Base-by-base conservation (phyloP, 106 monocot species). In the Apostasia ramifera region DNA sequence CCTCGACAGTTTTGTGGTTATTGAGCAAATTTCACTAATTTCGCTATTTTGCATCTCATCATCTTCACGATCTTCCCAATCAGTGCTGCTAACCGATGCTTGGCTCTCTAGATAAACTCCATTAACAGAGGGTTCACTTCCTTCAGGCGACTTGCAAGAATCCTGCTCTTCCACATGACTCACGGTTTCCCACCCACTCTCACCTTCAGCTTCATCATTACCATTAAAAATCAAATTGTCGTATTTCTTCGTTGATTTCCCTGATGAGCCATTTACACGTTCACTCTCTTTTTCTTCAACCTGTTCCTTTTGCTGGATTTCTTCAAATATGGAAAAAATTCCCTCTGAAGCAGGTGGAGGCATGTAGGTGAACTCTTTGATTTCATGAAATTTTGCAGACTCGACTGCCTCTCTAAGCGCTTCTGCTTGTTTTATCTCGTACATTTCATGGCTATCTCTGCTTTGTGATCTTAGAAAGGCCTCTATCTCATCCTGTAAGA, bases 131-230 rank as follows among this genome's bases (percentile, higher is more conserved):
- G 89, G 89, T 40, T 89, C 86, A 56, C 95, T 95, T 11, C 88
- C 88, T 54, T 84, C 88, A 4, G 49, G 78, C 12, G 95, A 91
- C 76, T 86, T 95, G 59, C 88, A 82, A 26, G 88, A 91, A 1
- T 84, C 88, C 52, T 84, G 88, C 65, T 86, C 86, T 63, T 95
- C 95, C 0, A 64, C 82, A 14, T 81, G 88, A 60, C 85, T 90
- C 9, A 80, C 85, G 2, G 92, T 92, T 76, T 90, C 97, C 97
- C 92, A 98, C 5, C 87, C 86, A 53, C 92, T 90, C 61, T 86
- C 91, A 70, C 85, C 92, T 68, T 89, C 92, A 37, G 54, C 49
- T 64, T 87, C 87, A 44, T 63, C 79, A 75, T 90, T 70, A 63
- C 61, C 55, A 38, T 60, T 66, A 42, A 69, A 57, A 4, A 45